A percentile compares a stretch with the other conserved stretches of the same genome.
phyloP scores from a whole-genome alignment of 2,329 filamentous ascomycete species.

The Epichloe sibirici region DNA sequence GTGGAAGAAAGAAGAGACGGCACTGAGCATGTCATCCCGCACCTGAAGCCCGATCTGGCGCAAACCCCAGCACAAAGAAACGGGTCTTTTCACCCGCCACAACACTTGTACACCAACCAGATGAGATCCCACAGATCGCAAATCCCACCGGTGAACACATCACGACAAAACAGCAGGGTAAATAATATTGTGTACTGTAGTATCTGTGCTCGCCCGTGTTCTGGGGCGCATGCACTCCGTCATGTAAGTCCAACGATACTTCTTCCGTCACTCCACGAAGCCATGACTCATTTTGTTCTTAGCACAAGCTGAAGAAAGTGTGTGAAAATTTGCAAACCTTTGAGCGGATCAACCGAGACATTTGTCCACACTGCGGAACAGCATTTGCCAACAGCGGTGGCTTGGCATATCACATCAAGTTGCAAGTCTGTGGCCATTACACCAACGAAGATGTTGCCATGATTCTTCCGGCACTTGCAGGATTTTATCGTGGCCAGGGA shows the following conservation, averaged over 20 bases:
- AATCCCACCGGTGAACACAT: neutral
- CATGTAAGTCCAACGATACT: conserved; percentile 16
- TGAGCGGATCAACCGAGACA: conserved; percentile 17
- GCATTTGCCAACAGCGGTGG: conserved; percentile 29
- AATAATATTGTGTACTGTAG: conserved; percentile 14
- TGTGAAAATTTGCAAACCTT: conserved; percentile 11
- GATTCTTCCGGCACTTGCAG: neutral
- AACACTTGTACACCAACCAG: neutral
- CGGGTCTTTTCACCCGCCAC: neutral
- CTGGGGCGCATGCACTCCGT: conserved; percentile 16
- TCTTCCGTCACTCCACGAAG: neutral
- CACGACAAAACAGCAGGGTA: neutral
- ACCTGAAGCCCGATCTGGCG: conserved; percentile 9
- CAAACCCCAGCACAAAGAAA: conserved; percentile 1
- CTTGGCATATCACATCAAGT: conserved; percentile 31
- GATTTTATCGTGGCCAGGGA: conserved; percentile 1
- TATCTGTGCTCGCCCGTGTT: conserved; percentile 23
- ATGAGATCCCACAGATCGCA: neutral
- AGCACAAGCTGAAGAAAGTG: conserved; percentile 18
- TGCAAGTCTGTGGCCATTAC: conserved; percentile 34
- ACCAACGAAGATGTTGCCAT: conserved; percentile 6
- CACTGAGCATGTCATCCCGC: conserved; percentile 26
- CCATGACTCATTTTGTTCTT: conserved; percentile 6
- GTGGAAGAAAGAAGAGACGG: conserved; percentile 26
- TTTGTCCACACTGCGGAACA: conserved; percentile 34